Base-by-base conservation (phyloP, 2,329 filamentous ascomycete genomes). In the Polytolypa hystricis region DNA sequence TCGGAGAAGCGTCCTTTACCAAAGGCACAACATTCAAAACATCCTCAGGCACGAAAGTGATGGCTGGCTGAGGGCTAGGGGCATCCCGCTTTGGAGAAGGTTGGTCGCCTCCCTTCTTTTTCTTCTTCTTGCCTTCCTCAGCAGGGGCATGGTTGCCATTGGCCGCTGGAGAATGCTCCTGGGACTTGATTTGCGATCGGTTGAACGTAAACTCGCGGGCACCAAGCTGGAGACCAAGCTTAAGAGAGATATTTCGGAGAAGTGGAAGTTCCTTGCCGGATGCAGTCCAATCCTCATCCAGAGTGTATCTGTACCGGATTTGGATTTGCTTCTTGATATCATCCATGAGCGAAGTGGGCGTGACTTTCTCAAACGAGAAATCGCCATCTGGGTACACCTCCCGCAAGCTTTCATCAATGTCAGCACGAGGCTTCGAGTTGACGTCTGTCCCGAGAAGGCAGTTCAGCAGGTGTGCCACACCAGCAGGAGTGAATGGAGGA, bases 11-110 rank as follows among this genome's bases (percentile, higher is more conserved):
- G 57, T 98, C 87, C 69, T 96, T 96, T 53, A 96, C 76, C 30
- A 96, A 66, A 5, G 91, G 91, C n/a, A 95, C 84, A 42, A 95
- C 71, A 61, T 95, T 95, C 47, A 93, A 64, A 45, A 98, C 73
- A 50, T 98, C 86, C 42, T 94, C 86, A 1, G 84, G 69, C 35
- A 67, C 71, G 62, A 98, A 96, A 1, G 83, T 86, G 42, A 60
- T 58, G 48, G 50, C 60, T 42, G 58, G 70, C 47, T 49, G 65
- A 49, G 55, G 64, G 12, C 68, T 58, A 1, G 69, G 66, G 9
- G 53, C 41, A 10, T 47, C 45, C 23, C 50, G 63, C 39, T 56
- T 57, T 7, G 71, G 68, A 6, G 71, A 70, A 41, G 54, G 56
- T 30, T 65, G 61, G 31, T 65, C 65, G 12, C 61, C 53, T 43